Base-by-base conservation (phyloP, 495 filamentous ascomycete genomes). In the Neohortaea acidophila region DNA sequence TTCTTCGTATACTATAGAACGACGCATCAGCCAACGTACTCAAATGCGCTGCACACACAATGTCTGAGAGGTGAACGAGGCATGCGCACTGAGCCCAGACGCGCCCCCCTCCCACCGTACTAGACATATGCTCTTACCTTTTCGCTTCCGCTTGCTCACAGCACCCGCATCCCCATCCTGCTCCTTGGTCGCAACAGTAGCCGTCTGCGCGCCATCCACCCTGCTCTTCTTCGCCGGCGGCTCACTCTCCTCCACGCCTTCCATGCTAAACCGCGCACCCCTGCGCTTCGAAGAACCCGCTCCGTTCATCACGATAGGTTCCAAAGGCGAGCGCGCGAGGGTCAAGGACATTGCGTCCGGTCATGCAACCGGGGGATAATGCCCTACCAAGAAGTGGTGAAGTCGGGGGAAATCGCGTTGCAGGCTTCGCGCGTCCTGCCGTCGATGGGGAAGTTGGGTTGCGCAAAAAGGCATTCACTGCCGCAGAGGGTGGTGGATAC, bases 1-100 rank as follows among this genome's bases (percentile, higher is more conserved):
- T 54, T 79, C 72, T 51, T 78, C 71, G 50, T 77, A 79, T 45
- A 64, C 67, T 54, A 54, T 9, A 33, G 14, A 10, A n/a, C 24
- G n/a, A 27, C 8, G 7, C 8, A 7, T 27, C 24, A 27, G 8
- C 7, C 24, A 27, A 27, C 24, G 24, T n/a, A 27, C 7, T 27
- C 8, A 27, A 27, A 27, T n/a, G 24, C 24, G 24, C n/a, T 27
- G 8, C 7, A 27, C 7, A 27, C 8, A 7, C 24, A 27, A n/a
- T 27, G n/a, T n/a, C n/a, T n/a, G n/a, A n/a, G n/a, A n/a, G n/a
- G n/a, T n/a, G n/a, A n/a, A n/a, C n/a, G n/a, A n/a, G n/a, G n/a
- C n/a, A n/a, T n/a, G n/a, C n/a, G n/a, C n/a, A n/a, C n/a, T n/a
- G n/a, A n/a, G n/a, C n/a, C n/a, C n/a, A n/a, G n/a, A n/a, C n/a